phyloP scores from a whole-genome alignment of 768 basidiomycete genomes.

The Calocybe cyanea region DNA sequence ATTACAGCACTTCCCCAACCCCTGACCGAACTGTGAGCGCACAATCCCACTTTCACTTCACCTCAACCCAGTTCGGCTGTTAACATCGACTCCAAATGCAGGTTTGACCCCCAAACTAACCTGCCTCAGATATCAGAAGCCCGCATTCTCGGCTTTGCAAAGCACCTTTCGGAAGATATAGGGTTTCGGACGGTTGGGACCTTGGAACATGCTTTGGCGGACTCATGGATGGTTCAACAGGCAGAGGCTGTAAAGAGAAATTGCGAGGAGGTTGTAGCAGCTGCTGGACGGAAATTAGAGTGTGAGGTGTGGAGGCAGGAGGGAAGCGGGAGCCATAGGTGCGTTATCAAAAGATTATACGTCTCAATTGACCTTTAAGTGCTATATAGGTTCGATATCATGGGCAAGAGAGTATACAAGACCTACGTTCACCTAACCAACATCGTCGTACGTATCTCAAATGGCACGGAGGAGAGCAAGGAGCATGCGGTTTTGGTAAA shows the following conservation, averaged over 20 bases:
- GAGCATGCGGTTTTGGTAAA: constrained; percentile 85
- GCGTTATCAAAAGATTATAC: constrained; percentile 22
- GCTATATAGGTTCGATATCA: constrained; percentile 80
- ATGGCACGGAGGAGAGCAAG: constrained; percentile 68
- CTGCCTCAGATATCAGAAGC: constrained; percentile 71
- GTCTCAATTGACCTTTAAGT: not conserved
- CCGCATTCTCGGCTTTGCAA: constrained; percentile 59
- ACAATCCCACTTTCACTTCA: not conserved
- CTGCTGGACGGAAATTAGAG: constrained; percentile 57
- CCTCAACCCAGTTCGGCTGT: too few relatives aligned
- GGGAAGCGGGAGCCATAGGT: constrained; percentile 88
- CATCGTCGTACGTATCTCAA: constrained; percentile 82
- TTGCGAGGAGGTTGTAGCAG: constrained; percentile 53
- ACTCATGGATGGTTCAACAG: constrained; percentile 74
- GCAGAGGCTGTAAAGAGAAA: constrained; percentile 56
- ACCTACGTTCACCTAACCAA: constrained; percentile 87
- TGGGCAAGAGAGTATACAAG: constrained; percentile 79
- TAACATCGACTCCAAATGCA: constrained; percentile 9
- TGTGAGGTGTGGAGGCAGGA: constrained; percentile 92
- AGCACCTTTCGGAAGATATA: constrained; percentile 76
- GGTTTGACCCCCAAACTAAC: constrained; percentile 47
- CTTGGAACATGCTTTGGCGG: constrained; percentile 79
- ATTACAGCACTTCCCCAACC: constrained; percentile 54
- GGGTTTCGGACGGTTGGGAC: constrained; percentile 93
- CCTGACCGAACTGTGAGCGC: constrained; percentile 45